Conservation (phyloP, 2,329 filamentous ascomycete genomes). For the Purpureocillium lavendulum region DNA sequence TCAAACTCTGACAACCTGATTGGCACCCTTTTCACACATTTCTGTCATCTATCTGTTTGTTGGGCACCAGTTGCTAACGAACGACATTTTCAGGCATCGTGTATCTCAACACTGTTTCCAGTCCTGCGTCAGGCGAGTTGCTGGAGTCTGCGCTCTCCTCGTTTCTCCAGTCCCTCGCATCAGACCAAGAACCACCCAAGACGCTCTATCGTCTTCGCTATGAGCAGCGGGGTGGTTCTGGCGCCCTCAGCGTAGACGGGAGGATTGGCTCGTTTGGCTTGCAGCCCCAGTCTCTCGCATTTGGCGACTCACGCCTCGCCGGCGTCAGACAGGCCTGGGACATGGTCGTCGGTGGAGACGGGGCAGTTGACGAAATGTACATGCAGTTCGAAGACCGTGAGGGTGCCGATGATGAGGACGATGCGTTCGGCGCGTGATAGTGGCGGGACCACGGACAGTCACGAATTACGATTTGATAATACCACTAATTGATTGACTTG, state of each 20-base stretch:
- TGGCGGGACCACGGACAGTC: neutral
- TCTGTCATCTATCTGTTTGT: conserved; percentile 4
- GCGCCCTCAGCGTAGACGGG: conserved; percentile 23
- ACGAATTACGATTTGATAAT: neutral
- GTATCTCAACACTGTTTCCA: conserved; percentile 28
- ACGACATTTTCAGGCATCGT: conserved; percentile 18
- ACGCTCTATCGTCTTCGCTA: conserved; percentile 47
- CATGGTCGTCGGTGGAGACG: conserved; percentile 44
- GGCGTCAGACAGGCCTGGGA: conserved; percentile 65
- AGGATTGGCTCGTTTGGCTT: conserved; percentile 49
- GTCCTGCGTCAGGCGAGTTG: conserved; percentile 21
- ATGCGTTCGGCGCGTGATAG: conserved; percentile 36
- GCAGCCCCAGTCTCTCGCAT: conserved; percentile 56
- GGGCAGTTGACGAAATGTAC: conserved; percentile 45
- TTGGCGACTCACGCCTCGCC: conserved; percentile 63
- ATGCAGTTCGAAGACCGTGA: conserved; percentile 75
- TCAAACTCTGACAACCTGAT: conserved; percentile 86
- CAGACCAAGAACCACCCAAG: conserved; percentile 17
- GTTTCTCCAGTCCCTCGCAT: conserved; percentile 26
- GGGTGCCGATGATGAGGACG: conserved; percentile 47
- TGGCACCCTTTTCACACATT: conserved; percentile 23
- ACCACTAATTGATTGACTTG: too few relatives aligned
- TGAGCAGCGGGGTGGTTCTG: conserved; percentile 34
- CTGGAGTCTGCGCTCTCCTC: conserved; percentile 32
- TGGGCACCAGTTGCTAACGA: conserved; percentile 22